These are phyloP conservation scores for Mycena maculata DNA, from an alignment of 768 basidiomycete genomes.

Conservation along the genomic window DNA sequence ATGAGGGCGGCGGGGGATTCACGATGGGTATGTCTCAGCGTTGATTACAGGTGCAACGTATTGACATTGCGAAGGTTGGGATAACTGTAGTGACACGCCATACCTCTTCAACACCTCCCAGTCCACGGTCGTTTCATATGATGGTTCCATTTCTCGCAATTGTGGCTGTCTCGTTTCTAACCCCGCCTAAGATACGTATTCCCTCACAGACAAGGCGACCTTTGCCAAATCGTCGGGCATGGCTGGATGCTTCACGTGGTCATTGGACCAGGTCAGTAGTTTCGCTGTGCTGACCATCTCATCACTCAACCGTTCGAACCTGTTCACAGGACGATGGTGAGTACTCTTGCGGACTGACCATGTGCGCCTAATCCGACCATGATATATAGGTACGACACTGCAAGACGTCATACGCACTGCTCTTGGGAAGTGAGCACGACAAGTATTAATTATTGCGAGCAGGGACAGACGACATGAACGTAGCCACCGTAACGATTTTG, in stretches of 20 bases:
- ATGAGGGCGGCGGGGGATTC: slow-evolving; percentile 59
- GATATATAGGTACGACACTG: slow-evolving; percentile 31
- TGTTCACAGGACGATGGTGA: slow-evolving; percentile 15
- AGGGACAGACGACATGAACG: no score
- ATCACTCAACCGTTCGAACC: background rate
- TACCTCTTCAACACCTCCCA: slow-evolving; percentile 58
- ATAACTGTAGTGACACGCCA: slow-evolving; percentile 77
- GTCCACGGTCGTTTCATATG: slow-evolving; percentile 73
- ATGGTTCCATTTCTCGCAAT: slow-evolving; percentile 50
- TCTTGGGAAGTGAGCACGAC: slow-evolving; percentile 19
- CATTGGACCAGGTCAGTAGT: slow-evolving; percentile 47
- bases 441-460: background rate
- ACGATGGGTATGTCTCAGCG: slow-evolving; percentile 52
- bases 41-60: background rate
- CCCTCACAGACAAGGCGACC: slow-evolving; percentile 63
- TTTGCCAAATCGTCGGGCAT: slow-evolving; percentile 65
- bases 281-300: background rate
- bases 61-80: slow-evolving; percentile 60
- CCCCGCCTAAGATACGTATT: slow-evolving; percentile 47
- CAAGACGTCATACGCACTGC: slow-evolving; percentile 40
- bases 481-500: no score
- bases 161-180: background rate
- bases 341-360: no score
- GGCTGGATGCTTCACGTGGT: slow-evolving; percentile 69
- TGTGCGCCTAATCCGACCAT: no score